These are phyloP conservation scores for Magnaporthales sp. DNA, from an alignment of 2,329 filamentous ascomycete species.

Conservation along the genomic window DNA sequence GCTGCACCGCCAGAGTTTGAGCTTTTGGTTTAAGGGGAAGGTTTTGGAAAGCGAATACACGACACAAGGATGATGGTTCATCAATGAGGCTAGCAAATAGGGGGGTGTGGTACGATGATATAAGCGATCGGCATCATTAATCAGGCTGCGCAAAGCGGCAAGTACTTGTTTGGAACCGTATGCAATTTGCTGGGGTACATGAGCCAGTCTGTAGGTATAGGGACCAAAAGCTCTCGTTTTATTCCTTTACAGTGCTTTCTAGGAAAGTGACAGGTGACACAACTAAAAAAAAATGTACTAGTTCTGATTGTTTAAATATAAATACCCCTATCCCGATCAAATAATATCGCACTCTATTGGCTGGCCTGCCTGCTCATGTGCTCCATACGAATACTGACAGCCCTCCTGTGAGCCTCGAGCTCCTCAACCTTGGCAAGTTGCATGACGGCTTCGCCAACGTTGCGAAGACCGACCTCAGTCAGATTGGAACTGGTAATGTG, in stretches of 20 bases:
- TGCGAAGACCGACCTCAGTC: conserved; percentile 73
- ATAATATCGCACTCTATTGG: not conserved
- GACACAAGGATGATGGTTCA: not conserved
- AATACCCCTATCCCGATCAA: not conserved
- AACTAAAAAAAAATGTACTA: not conserved
- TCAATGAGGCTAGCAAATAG: not conserved
- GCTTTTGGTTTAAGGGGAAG: not conserved
- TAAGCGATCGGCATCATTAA: not conserved
- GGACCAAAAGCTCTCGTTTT: not conserved
- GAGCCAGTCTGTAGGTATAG: not conserved
- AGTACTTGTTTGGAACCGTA: not conserved
- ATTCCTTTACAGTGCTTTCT: not conserved
- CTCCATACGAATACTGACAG: conserved; percentile 73
- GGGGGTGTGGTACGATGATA: not conserved
- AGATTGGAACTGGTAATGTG: conserved; percentile 94
- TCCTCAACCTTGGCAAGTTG: conserved; percentile 90
- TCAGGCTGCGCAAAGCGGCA: not conserved
- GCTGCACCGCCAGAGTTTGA: not conserved
- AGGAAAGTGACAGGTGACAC: not conserved
- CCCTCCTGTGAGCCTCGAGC: conserved; percentile 83
- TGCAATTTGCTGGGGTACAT: not conserved
- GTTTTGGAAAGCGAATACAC: not conserved
- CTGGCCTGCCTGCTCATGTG: conserved; percentile 26
- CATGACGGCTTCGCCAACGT: conserved; percentile 87
- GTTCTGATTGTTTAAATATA: not conserved